phyloP scores from a whole-genome alignment of 2,329 filamentous ascomycete species.

The Acephala macrosclerotiorum region DNA sequence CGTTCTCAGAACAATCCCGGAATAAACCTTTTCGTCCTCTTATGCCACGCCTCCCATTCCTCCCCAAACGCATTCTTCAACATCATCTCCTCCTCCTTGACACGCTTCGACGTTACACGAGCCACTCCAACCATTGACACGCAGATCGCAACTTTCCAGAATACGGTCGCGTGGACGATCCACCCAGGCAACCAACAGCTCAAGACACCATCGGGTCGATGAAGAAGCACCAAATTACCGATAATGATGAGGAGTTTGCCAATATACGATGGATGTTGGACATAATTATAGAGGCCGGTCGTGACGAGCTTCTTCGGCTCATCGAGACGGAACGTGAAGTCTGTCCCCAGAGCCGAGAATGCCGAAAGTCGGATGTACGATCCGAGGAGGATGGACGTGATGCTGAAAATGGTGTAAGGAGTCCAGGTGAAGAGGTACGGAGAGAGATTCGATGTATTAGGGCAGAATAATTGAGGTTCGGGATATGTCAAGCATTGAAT shows the following conservation, averaged over 20 bases:
- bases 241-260: constrained; percentile 49
- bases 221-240: constrained; percentile 45
- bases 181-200: constrained; percentile 49
- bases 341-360: constrained; percentile 54
- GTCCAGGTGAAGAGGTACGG: constrained; percentile 41
- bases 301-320: constrained; percentile 75
- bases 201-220: constrained; percentile 48
- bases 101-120: constrained; percentile 41
- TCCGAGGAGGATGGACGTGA: constrained; percentile 37
- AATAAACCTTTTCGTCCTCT: constrained; percentile 55
- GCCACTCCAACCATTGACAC: constrained; percentile 31
- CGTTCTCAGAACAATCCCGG: constrained; percentile 48
- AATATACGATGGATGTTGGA: constrained; percentile 85
- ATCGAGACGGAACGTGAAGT: constrained; percentile 61
- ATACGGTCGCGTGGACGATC: constrained; percentile 6
- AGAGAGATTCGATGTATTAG: constrained; percentile 16
- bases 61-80: constrained; percentile 53
- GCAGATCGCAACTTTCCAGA: constrained; percentile 23
- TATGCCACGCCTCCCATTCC: constrained; percentile 58
- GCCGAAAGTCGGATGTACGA: constrained; percentile 46
- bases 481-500: constrained; percentile 17
- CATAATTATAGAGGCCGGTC: constrained; percentile 74
- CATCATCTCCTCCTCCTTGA: constrained; percentile 53
- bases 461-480: constrained; percentile 19
- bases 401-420: constrained; percentile 19